Conservation (phyloP, 768 basidiomycete genomes). For the Daedaleopsis nitida region DNA sequence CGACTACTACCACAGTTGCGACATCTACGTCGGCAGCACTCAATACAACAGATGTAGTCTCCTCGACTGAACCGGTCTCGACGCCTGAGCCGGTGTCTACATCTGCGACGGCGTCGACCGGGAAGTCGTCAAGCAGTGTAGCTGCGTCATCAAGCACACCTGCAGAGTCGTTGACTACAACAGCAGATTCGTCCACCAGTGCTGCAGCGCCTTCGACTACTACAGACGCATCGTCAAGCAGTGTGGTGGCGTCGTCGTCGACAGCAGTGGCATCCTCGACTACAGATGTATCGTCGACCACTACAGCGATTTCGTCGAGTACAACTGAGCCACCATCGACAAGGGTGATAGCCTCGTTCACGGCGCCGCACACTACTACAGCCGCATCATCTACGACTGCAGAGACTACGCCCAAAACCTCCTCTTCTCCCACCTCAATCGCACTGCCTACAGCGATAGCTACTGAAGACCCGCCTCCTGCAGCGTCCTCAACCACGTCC, state of each 20-base stretch:
- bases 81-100: background rate
- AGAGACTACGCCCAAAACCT: background rate
- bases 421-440: background rate
- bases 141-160: no score
- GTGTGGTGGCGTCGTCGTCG: no score
- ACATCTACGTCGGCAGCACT: background rate
- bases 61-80: background rate
- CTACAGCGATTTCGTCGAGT: no score
- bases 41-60: background rate
- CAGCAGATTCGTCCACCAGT: background rate
- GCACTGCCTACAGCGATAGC: background rate
- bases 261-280: no score
- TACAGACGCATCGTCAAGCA: background rate
- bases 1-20: background rate
- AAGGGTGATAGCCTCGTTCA: no score
- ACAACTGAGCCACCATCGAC: no score
- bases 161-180: no score
- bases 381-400: background rate
- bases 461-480: background rate
- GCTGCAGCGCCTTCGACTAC: background rate
- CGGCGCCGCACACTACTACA: background rate
- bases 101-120: background rate
- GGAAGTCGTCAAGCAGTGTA: background rate
- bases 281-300: background rate
- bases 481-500: background rate